Percentiles rank a stretch among this genome's conserved stretches.
These are phyloP conservation scores for Salvia splendens DNA, from an alignment of 257 asterid genomes.

Conservation along the genomic window DNA sequence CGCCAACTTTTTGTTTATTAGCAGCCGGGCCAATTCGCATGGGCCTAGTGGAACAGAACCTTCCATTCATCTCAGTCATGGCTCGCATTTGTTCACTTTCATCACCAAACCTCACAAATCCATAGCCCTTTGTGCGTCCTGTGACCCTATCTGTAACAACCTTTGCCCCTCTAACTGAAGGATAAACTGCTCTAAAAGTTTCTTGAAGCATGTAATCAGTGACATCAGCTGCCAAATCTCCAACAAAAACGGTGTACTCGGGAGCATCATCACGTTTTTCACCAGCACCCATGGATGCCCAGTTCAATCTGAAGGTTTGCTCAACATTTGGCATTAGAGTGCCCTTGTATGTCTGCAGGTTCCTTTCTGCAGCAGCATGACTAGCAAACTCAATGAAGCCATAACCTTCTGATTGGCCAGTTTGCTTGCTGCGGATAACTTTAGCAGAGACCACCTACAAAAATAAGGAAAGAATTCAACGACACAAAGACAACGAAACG, in stretches of 20 bases:
- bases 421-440: constrained; percentile 86
- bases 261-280: constrained; percentile 84
- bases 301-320: constrained; percentile 76
- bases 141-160: constrained; percentile 84
- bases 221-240: constrained; percentile 94
- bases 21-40: constrained; percentile 97
- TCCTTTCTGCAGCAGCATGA: constrained; percentile 87
- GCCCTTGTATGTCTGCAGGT: constrained; percentile 68
- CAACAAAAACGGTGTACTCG: constrained; percentile 83
- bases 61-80: constrained; percentile 95
- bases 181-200: constrained; percentile 71
- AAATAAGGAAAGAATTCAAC: background rate
- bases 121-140: constrained; percentile 90
- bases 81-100: constrained; percentile 85
- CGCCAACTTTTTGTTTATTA: constrained; percentile 67
- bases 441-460: constrained; percentile 68
- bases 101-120: constrained; percentile 83
- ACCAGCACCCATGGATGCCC: constrained; percentile 96
- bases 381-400: constrained; percentile 83
- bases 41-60: constrained; percentile 83
- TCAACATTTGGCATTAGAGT: constrained; percentile 72
- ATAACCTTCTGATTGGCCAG: constrained; percentile 79
- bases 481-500: background rate
- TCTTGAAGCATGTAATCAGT: constrained; percentile 90
- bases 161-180: constrained; percentile 84